Conservation (phyloP, 1,284 basidiomycete species). For the Ceratobasidium theobromae region DNA sequence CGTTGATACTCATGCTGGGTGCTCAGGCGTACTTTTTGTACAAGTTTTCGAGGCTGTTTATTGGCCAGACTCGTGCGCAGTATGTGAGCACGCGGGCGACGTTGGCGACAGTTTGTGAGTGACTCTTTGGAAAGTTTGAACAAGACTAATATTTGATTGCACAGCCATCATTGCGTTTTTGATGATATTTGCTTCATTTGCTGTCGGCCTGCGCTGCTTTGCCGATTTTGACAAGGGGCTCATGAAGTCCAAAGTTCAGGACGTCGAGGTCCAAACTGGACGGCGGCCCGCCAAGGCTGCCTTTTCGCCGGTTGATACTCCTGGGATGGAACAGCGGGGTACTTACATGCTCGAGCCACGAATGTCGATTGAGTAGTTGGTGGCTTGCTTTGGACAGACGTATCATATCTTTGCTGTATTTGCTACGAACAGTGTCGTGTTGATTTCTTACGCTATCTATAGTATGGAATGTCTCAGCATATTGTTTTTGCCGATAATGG, state of each 20-base stretch:
- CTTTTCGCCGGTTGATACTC: slow-evolving; percentile 55
- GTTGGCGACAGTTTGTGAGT: slow-evolving; percentile 77
- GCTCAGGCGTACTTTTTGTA: slow-evolving; percentile 45
- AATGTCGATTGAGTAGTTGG: slow-evolving; percentile 54
- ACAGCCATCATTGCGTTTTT: slow-evolving; percentile 72
- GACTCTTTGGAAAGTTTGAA: background rate
- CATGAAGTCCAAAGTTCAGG: slow-evolving; percentile 58
- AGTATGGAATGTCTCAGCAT: background rate
- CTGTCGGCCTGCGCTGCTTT: slow-evolving; percentile 73
- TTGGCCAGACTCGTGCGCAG: slow-evolving; percentile 53
- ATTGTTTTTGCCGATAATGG: background rate
- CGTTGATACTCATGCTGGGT: slow-evolving; percentile 65
- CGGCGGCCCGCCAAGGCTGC: slow-evolving; percentile 39
- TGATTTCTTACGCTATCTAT: background rate
- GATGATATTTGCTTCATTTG: slow-evolving; percentile 68
- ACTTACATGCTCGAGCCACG: slow-evolving; percentile 47
- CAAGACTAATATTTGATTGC: slow-evolving; percentile 19
- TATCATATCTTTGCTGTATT: slow-evolving; percentile 13
- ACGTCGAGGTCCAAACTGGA: slow-evolving; percentile 20
- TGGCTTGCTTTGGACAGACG: background rate
- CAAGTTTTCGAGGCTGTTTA: slow-evolving; percentile 77
- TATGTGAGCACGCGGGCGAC: slow-evolving; percentile 72
- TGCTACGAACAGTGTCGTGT: background rate
- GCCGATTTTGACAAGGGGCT: slow-evolving; percentile 76
- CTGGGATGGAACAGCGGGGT: slow-evolving; percentile 52